Percentiles rank a stretch among this genome's conserved stretches.
Conservation (phyloP, 345 rosid genomes). For the Acer campestre region DNA sequence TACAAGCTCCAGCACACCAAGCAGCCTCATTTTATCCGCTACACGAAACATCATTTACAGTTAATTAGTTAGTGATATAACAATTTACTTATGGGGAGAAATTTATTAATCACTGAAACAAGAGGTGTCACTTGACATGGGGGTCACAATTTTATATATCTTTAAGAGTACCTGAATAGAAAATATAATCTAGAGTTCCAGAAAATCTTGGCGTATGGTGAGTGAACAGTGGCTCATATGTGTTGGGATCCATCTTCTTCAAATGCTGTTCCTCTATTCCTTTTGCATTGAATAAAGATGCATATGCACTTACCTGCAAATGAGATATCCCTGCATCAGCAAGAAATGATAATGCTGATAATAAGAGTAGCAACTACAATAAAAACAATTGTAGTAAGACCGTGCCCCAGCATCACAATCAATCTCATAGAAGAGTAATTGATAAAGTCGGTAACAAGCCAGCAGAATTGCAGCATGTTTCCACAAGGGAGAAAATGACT, state of each 20-base stretch:
- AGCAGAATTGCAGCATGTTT: neutral
- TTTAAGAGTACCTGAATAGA: slow-evolving; percentile 19
- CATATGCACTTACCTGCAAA: slow-evolving; percentile 20
- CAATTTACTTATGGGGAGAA: neutral
- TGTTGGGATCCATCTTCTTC: slow-evolving; percentile 11
- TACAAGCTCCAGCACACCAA: slow-evolving; percentile 17
- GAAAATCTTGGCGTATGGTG: neutral
- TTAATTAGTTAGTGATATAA: neutral
- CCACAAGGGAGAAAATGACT: neutral
- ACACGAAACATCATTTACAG: slow-evolving; percentile 1
- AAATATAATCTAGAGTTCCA: slow-evolving; percentile 21
- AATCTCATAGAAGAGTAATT: neutral
- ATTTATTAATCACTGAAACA: neutral
- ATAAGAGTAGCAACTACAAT: neutral
- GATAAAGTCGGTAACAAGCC: neutral
- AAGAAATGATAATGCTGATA: neutral
- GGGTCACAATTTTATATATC: neutral
- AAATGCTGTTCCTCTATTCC: slow-evolving; percentile 12
- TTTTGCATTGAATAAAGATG: neutral
- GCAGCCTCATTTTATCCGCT: slow-evolving; percentile 12
- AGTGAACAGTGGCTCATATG: slow-evolving; percentile 17
- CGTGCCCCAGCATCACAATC: neutral
- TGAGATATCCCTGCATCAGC: neutral
- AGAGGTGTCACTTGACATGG: neutral
- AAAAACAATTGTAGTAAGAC: neutral